Evolutionary conservation across 169 alveolate genomes (phyloP).

Genomic region (Cystoisospora suis): DNA sequence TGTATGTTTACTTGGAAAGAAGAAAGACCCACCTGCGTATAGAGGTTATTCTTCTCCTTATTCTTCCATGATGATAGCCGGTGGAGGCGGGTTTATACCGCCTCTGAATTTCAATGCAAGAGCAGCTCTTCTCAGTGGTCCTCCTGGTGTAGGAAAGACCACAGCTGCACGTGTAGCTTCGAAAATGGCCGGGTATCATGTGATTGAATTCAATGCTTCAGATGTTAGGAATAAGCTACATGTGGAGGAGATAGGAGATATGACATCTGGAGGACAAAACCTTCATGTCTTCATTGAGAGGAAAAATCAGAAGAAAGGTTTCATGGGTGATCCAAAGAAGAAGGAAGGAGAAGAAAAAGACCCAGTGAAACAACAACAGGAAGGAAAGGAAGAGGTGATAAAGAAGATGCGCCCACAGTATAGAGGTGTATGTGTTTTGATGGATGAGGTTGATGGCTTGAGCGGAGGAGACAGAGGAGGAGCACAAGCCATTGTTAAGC

Average conservation of each 20-base stretch:
- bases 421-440: constrained; percentile 78
- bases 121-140: constrained; percentile 96
- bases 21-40: too few species aligned
- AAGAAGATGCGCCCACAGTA: too few species aligned
- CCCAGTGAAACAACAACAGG: too few species aligned
- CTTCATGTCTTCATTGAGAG: constrained; percentile 65
- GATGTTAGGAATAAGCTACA: constrained; percentile 93
- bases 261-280: constrained; percentile 83
- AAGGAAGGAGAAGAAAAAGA: neutral
- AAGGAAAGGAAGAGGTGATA: too few species aligned
- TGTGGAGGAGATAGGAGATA: constrained; percentile 76
- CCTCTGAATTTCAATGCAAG: constrained; percentile 85
- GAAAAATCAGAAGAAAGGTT: constrained; percentile 17
- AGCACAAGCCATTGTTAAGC: constrained; percentile 90
- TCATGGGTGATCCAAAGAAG: neutral
- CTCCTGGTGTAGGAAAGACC: constrained; percentile 99
- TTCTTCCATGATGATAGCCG: too few species aligned
- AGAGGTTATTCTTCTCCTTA: too few species aligned
- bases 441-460: constrained; percentile 99
- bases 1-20: constrained; percentile 85
- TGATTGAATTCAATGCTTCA: constrained; percentile 96
- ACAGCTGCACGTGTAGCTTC: constrained; percentile 93
- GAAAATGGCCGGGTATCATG: constrained; percentile 86
- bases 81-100: too few species aligned
- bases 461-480: constrained; percentile 99